Percentiles rank a stretch among this genome's conserved stretches.
These are phyloP conservation scores for Candida arabinofermentans DNA, from an alignment of 805 yeast genomes.

Conservation along the genomic window DNA sequence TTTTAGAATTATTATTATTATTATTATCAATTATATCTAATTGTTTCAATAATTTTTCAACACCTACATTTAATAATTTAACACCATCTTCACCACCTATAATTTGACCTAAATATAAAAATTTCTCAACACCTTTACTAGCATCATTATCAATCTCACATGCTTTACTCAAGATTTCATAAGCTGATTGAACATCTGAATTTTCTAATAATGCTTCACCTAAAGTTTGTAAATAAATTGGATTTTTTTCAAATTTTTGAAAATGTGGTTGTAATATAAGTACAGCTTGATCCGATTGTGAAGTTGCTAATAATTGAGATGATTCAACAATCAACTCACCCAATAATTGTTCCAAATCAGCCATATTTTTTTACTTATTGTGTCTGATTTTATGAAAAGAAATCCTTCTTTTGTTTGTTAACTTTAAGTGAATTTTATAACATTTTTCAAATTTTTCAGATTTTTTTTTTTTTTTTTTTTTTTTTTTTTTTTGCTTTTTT, in stretches of 20 bases:
- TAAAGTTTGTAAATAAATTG: slow-evolving; percentile 47
- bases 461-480: too few relatives aligned
- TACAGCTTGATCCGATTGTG: slow-evolving; percentile 54
- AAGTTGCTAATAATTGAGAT: slow-evolving; percentile 39
- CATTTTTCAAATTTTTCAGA: too few relatives aligned
- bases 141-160: slow-evolving; percentile 72
- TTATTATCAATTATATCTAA: slow-evolving; percentile 27
- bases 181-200: slow-evolving; percentile 78
- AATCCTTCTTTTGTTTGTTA: too few relatives aligned
- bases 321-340: slow-evolving; percentile 31
- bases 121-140: slow-evolving; percentile 68
- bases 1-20: background rate
- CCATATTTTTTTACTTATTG: background rate
- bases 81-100: slow-evolving; percentile 80
- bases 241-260: slow-evolving; percentile 36
- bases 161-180: slow-evolving; percentile 52
- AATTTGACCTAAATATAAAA: slow-evolving; percentile 86
- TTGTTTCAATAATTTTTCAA: slow-evolving; percentile 44
- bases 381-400: too few relatives aligned
- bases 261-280: slow-evolving; percentile 38
- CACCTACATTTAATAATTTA: slow-evolving; percentile 56
- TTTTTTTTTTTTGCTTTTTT: too few relatives aligned
- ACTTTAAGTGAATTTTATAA: too few relatives aligned
- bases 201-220: slow-evolving; percentile 80
- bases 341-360: slow-evolving; percentile 4